Conservation (phyloP, 352 stramenopile genomes). For the Phytophthora sp. region DNA sequence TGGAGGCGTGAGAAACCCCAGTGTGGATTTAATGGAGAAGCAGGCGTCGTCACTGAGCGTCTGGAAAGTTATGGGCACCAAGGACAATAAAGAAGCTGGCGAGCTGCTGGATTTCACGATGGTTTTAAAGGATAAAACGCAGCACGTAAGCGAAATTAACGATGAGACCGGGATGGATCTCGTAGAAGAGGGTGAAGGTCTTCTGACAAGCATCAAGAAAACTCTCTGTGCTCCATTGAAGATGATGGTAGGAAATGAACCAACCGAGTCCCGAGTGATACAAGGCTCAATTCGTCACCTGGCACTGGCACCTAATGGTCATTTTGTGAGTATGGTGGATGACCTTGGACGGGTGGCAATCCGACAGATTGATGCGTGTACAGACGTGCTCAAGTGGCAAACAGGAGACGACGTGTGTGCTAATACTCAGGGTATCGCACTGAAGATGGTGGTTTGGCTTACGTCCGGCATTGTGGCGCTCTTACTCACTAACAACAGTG, state of each 20-base stretch:
- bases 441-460: slow-evolving; percentile 36
- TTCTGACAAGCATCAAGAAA: slow-evolving; percentile 36
- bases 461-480: slow-evolving; percentile 33
- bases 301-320: slow-evolving; percentile 51
- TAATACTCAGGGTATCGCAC: background rate
- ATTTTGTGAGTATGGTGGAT: slow-evolving; percentile 66
- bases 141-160: background rate
- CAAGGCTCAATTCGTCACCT: slow-evolving; percentile 50
- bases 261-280: slow-evolving; percentile 23
- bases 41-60: slow-evolving; percentile 70
- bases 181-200: slow-evolving; percentile 15
- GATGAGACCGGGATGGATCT: background rate
- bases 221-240: slow-evolving; percentile 43
- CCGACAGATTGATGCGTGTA: slow-evolving; percentile 68
- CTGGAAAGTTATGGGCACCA: slow-evolving; percentile 49
- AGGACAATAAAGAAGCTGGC: slow-evolving; percentile 44
- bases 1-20: slow-evolving; percentile 62
- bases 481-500: slow-evolving; percentile 22
- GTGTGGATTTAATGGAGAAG: slow-evolving; percentile 49
- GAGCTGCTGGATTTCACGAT: slow-evolving; percentile 79
- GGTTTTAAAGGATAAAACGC: slow-evolving; percentile 42
- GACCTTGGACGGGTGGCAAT: slow-evolving; percentile 48
- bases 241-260: slow-evolving; percentile 45
- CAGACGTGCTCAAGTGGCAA: slow-evolving; percentile 66
- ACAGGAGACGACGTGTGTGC: slow-evolving; percentile 21